Base-by-base conservation (phyloP, 257 asterid species). In the Echium plantagineum region DNA sequence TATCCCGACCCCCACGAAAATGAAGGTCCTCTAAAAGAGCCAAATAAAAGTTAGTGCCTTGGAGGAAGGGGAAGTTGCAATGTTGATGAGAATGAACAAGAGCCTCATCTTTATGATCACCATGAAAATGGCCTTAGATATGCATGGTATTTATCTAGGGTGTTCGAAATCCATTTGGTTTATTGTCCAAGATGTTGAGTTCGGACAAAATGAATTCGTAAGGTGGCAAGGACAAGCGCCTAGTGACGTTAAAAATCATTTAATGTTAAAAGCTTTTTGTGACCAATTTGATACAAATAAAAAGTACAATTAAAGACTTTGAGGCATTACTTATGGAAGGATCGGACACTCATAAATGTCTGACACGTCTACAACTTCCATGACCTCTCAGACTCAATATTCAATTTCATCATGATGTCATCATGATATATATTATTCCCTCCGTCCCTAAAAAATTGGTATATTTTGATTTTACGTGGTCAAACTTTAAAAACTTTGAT, bases 1-100 rank as follows among this genome's bases (percentile, higher is more conserved):
- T 26, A 28, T 28, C 3, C 32, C 32, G 32, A 35, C 46, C 46
- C 49, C 17, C 2, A 31, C 1, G 32, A 42, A 42, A 42, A 12
- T 3, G 49, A 42, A 42, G 49, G 49, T 42, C 17, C 15, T 17
- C 64, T 69, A 61, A 72, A 58, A 65, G 65, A 15, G 70, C 75
- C 80, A 66, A 72, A 71, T 1, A 7, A 35, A 35, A 28, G 1
- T 13, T 28, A 58, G 20, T 31, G n/a, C 17, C 46, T 60, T 51
- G 58, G 31, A 80, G 87, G 85, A 89, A 82, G 75, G 28, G 58
- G 48, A 24, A 9, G 38, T 55, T 74, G 90, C 87, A 66, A 82
- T 80, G 61, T 64, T 63, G 22, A 59, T 75, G 46, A 35, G 46
- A 75, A 60, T 65, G 61, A 79, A 74, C 68, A 24, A 46, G 2